These are phyloP conservation scores for Stenocarpella maydis DNA, from an alignment of 2,329 filamentous ascomycete genomes.

Conservation along the genomic window DNA sequence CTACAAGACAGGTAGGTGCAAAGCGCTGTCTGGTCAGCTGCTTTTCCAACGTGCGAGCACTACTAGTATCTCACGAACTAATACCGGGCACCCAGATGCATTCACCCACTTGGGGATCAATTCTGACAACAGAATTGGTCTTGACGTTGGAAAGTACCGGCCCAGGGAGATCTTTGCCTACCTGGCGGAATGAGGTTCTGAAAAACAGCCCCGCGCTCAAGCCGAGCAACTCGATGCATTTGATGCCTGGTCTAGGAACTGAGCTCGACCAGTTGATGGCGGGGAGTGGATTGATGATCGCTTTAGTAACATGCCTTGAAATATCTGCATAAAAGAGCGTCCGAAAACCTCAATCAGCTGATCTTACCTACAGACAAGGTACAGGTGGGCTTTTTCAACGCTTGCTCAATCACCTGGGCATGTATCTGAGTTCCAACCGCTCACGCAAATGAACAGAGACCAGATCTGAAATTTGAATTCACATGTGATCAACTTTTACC, in stretches of 20 bases:
- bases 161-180: background rate
- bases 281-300: background rate
- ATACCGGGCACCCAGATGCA: background rate
- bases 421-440: background rate
- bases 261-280: background rate
- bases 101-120: constrained; percentile 1
- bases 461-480: background rate
- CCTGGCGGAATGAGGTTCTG: background rate
- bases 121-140: background rate
- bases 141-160: background rate
- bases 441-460: background rate
- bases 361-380: background rate
- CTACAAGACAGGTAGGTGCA: background rate
- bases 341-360: background rate
- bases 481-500: accelerated
- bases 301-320: too few relatives aligned
- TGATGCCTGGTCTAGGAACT: background rate
- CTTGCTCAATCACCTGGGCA: background rate
- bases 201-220: background rate
- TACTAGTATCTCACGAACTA: background rate
- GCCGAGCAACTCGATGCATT: too few relatives aligned
- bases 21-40: background rate
- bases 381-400: background rate
- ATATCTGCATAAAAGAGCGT: background rate
- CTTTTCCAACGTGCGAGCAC: too few relatives aligned